These are phyloP conservation scores for Ascocoryne sarcoides DNA, from an alignment of 2,329 filamentous ascomycete genomes.

Conservation along the genomic window DNA sequence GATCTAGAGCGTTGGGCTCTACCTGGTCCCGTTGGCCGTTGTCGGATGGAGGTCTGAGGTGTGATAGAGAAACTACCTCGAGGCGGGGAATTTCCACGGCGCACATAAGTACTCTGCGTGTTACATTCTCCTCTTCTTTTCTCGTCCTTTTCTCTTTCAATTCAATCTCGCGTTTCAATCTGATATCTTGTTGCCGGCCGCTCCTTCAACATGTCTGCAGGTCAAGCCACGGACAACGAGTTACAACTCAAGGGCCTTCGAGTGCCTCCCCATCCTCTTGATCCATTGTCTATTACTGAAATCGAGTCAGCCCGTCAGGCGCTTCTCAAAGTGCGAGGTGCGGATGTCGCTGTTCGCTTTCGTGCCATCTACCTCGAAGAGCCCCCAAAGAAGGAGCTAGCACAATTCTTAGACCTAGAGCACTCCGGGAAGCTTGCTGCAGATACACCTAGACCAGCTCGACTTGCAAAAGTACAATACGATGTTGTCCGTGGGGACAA, in stretches of 20 bases:
- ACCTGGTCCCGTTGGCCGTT: no score
- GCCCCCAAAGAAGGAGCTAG: constrained; percentile 41
- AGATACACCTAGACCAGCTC: constrained; percentile 32
- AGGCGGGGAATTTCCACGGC: no score
- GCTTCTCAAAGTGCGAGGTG: constrained; percentile 28
- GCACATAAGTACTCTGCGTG: no score
- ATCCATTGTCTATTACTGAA: constrained; percentile 37
- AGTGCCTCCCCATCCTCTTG: constrained; percentile 36
- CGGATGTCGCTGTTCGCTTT: constrained; percentile 41
- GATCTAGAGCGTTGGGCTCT: no score
- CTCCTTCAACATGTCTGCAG: constrained; percentile 12
- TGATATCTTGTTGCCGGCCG: no score
- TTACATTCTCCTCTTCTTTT: not conserved
- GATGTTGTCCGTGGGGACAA: constrained; percentile 44
- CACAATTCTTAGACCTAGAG: constrained; percentile 40
- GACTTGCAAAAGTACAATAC: constrained; percentile 46
- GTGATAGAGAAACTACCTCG: no score
- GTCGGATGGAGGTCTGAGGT: no score
- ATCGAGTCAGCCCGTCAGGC: constrained; percentile 42
- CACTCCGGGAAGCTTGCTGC: constrained; percentile 32
- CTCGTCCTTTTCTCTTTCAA: not conserved
- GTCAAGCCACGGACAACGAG: constrained; percentile 7
- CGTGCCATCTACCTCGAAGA: constrained; percentile 48
- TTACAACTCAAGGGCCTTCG: constrained; percentile 3
- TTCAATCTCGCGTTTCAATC: no score